Evolutionary conservation across 2,329 filamentous ascomycete species (phyloP), one percentile per base, ranked within the genome.

Genomic region (Ceratocystis colombiana): DNA sequence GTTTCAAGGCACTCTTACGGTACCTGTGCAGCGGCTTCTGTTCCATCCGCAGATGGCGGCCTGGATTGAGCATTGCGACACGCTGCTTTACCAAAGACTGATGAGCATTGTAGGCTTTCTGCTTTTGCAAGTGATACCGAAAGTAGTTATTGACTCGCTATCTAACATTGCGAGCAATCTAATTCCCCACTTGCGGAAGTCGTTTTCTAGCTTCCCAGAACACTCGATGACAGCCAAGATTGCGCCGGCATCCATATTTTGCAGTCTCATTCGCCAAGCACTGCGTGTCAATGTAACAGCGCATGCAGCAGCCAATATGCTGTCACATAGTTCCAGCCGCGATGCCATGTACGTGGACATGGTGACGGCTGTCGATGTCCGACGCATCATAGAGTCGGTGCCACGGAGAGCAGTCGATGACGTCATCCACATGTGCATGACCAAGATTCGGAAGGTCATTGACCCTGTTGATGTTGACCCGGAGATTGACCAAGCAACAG

Each of bases 341-440:
- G 90, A 94, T 70, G 88, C 94, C 72, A 97, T 99, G 94, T 96
- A 94, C 79, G 80, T 88, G 63, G 94, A 99, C 73, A 96, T 92
- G 86, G 85, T 90, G 50, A 84, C 79, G 1, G 82, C 83, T 77
- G 83, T 87, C 37, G 79, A 82, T 30, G 77, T 83, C 8, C 80
- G 84, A 61, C 87, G 87, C 72, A 76, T 87, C 67, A 83, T 84
- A 0, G 84, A 88, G 71, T 83, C 80, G 68, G 79, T 88, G 5
- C 85, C 85, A 0, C 82, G 82, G 2, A 77, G 79, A 61, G 84
- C 79, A 10, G 87, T 87, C 84, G 85, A 87, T 70, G 84, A 88
- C 68, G 78, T 87, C 22, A 84, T 87, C 22, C 81, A 80, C 68
- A 74, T 87, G 2, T 75, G 88, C 1, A 76, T 90, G 12, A 77